Percentiles rank a stretch among this genome's conserved stretches.
Conservation (phyloP, 805 yeast genomes). For the Vanderwaltozyma polyspora region DNA sequence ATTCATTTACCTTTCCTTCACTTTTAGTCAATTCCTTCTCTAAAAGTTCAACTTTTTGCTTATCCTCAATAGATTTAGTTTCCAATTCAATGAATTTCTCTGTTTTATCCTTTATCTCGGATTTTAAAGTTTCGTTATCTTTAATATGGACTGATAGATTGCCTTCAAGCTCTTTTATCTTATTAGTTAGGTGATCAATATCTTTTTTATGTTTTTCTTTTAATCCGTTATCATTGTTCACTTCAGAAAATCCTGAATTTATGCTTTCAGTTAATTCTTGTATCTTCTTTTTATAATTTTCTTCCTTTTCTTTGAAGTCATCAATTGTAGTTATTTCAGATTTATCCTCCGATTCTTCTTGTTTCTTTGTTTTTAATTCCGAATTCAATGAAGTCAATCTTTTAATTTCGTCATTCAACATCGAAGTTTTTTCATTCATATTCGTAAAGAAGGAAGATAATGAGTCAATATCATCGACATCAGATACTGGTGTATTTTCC, state of each 20-base stretch:
- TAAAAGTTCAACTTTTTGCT: too few species aligned
- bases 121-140: too few species aligned
- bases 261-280: neutral
- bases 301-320: neutral
- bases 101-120: too few species aligned
- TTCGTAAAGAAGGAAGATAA: slow-evolving; percentile 61
- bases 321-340: neutral
- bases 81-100: too few species aligned
- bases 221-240: neutral
- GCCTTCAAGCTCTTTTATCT: neutral
- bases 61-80: too few species aligned
- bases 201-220: neutral
- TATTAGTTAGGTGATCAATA: neutral
- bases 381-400: slow-evolving; percentile 22
- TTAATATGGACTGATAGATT: too few species aligned
- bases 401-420: slow-evolving; percentile 58
- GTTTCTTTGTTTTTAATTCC: slow-evolving; percentile 1
- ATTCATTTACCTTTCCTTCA: too few species aligned
- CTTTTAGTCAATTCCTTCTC: too few species aligned
- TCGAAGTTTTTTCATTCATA: slow-evolving; percentile 43
- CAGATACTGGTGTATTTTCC: slow-evolving; percentile 72
- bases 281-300: too few species aligned
- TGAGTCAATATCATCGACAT: slow-evolving; percentile 59
- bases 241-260: too few species aligned
- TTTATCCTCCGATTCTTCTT: neutral